These are phyloP conservation scores for Boletus rufocinnamomeus DNA, from an alignment of 768 basidiomycete species.

Conservation along the genomic window DNA sequence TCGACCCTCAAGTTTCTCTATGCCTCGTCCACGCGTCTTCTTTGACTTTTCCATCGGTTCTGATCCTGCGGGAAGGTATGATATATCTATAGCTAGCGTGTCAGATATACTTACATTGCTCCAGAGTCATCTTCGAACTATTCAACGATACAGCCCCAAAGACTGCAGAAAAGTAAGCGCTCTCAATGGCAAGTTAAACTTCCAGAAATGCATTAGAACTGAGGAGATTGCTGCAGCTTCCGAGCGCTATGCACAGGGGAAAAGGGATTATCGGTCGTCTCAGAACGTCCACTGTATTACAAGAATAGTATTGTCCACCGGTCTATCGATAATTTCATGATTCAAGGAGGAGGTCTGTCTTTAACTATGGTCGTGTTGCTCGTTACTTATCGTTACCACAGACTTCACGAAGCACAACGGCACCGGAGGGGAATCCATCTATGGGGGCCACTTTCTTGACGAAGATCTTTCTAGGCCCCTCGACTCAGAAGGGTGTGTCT, in stretches of 20 bases:
- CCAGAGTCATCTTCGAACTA: slow-evolving; percentile 73
- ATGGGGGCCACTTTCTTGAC: slow-evolving; percentile 73
- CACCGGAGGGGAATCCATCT: slow-evolving; percentile 80
- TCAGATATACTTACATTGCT: slow-evolving; percentile 14
- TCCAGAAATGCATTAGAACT: slow-evolving; percentile 8
- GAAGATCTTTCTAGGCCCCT: slow-evolving; percentile 68
- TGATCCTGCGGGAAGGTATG: slow-evolving; percentile 57
- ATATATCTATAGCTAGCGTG: background rate
- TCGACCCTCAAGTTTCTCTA: slow-evolving; percentile 24
- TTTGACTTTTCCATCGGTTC: slow-evolving; percentile 61
- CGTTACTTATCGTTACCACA: slow-evolving; percentile 21
- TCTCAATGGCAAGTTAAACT: background rate
- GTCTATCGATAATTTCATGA: slow-evolving; percentile 78
- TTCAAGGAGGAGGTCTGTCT: slow-evolving; percentile 71
- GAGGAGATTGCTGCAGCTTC: slow-evolving; percentile 53
- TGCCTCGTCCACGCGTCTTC: slow-evolving; percentile 65
- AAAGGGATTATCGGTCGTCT: slow-evolving; percentile 64
- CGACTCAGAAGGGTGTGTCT: slow-evolving; percentile 61
- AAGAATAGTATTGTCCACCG: slow-evolving; percentile 79
- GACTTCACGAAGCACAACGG: slow-evolving; percentile 84
- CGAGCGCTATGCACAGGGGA: slow-evolving; percentile 86
- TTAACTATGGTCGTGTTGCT: background rate
- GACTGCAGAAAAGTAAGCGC: slow-evolving; percentile 74
- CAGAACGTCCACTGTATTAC: slow-evolving; percentile 77
- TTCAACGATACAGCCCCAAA: slow-evolving; percentile 72